Evolutionary conservation across 2,329 filamentous ascomycete genomes (phyloP).

Genomic region (Endocalyx cinctus): DNA sequence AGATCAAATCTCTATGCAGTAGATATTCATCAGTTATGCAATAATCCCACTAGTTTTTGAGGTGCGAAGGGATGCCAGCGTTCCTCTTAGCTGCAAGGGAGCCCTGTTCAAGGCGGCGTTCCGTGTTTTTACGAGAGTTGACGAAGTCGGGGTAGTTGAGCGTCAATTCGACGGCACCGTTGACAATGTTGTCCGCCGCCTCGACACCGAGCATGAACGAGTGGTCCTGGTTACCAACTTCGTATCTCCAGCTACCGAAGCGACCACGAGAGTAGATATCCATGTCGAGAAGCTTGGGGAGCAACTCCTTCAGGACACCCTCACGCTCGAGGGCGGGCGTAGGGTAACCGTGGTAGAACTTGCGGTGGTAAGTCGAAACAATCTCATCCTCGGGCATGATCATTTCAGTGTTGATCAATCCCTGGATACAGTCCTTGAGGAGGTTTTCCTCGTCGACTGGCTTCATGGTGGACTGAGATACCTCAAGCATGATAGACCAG

Average conservation of each 20-base stretch:
- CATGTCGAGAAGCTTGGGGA: conserved; percentile 86
- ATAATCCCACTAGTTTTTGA: neutral
- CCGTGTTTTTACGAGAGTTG: conserved; percentile 68
- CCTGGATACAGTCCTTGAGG: conserved; percentile 87
- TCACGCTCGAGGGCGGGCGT: conserved; percentile 94
- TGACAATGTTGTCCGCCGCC: conserved; percentile 85
- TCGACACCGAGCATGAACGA: conserved; percentile 97
- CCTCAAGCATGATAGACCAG: conserved; percentile 99
- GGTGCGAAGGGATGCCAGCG: conserved; percentile 33
- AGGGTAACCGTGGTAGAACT: conserved; percentile 97
- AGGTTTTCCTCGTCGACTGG: conserved; percentile 82
- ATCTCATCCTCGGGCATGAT: conserved; percentile 88
- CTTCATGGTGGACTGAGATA: conserved; percentile 95
- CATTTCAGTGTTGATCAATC: conserved; percentile 97
- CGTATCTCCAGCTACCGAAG: conserved; percentile 97
- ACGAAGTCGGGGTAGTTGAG: conserved; percentile 97
- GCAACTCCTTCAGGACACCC: conserved; percentile 84
- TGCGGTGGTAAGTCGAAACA: conserved; percentile 95
- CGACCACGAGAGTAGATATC: conserved; percentile 94
- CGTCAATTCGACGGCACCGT: conserved; percentile 83
- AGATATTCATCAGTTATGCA: too few relatives aligned
- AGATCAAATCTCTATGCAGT: too few relatives aligned
- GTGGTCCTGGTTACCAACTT: conserved; percentile 93
- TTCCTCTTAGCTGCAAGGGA: conserved; percentile 30
- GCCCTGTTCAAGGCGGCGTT: conserved; percentile 55